Base-by-base conservation (phyloP, 148 eudicot genomes). In the Arctostaphylos glauca region DNA sequence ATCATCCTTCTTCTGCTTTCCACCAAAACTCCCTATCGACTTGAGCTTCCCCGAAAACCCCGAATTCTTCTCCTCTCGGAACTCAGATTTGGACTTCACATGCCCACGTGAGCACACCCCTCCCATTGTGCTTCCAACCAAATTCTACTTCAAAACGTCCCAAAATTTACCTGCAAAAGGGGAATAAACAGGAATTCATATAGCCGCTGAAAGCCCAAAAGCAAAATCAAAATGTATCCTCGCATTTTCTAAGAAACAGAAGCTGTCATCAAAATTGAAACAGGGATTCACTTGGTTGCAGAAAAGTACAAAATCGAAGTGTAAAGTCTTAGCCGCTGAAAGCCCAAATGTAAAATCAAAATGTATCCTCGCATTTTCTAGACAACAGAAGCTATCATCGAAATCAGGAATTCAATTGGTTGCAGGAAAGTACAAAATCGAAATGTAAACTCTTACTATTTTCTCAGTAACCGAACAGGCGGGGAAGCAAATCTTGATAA, bases 21-120 rank as follows among this genome's bases (percentile, higher is more conserved):
- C 71, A 1, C 79, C 91, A 55, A 93, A 88, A 67, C 93, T 91
- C 75, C 59, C 84, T 10, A 83, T 77, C 14, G 91, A 85, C 83
- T 84, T 92, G 76, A 92, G 83, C 81, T 90, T 92, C 73, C 88
- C 88, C 0, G 92, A 90, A 81, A 86, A 89, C 46, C 87, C 86
- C 6, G 84, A 77, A 70, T 41, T 81, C 50, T 81, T 81, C 55
- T 79, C 58, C 60, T 82, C 84, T 7, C 62, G 79, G n/a, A n/a
- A 19, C 6, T 74, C 84, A 13, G 81, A 3, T 18, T 66, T 82
- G 6, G 68, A 64, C 86, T 81, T 85, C 31, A 79, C 64, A 10
- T 83, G 83, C 74, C 86, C 90, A 3, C 86, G 85, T 0, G 92
- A 71, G 49, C 93, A 91, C 76, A 88, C 88, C 12, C 90, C 93